Conservation (phyloP, 1,139 yeast species). For the Keqinozyma sinolaborantium region DNA sequence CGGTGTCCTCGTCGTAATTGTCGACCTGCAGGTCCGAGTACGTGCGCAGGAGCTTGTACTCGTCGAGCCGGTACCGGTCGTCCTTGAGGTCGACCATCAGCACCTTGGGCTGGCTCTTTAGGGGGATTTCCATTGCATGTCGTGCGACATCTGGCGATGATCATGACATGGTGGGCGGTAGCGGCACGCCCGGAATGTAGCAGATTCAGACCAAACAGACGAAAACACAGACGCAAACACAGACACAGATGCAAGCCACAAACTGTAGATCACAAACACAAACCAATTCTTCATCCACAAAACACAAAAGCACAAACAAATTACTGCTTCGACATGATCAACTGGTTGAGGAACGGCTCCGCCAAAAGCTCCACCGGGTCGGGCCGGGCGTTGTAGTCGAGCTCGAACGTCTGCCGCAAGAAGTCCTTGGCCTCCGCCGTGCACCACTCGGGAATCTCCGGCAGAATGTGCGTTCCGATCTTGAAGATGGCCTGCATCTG, state of each 20-base stretch:
- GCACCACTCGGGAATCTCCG: slow-evolving; percentile 77
- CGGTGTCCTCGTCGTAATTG: slow-evolving; percentile 49
- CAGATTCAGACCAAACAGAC: too few relatives aligned
- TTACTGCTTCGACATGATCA: slow-evolving; percentile 39
- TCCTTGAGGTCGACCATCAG: slow-evolving; percentile 33
- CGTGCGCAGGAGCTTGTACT: slow-evolving; percentile 37
- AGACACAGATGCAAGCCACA: too few relatives aligned
- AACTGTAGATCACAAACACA: not conserved
- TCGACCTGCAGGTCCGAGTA: slow-evolving; percentile 56
- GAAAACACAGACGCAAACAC: too few relatives aligned
- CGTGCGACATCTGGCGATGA: slow-evolving; percentile 1
- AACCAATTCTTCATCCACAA: too few relatives aligned
- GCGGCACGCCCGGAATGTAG: not conserved
- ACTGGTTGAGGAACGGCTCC: slow-evolving; percentile 56
- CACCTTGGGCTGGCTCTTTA: slow-evolving; percentile 41
- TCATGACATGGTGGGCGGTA: not conserved
- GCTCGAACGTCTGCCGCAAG: slow-evolving; percentile 62
- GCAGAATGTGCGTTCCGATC: slow-evolving; percentile 78
- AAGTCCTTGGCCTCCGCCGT: slow-evolving; percentile 69
- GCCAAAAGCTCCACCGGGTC: slow-evolving; percentile 65
- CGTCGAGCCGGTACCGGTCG: slow-evolving; percentile 18
- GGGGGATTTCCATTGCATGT: slow-evolving; percentile 36
- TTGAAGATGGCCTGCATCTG: slow-evolving; percentile 96
- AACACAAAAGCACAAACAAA: too few relatives aligned
- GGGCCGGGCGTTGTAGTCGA: slow-evolving; percentile 72